These are phyloP conservation scores for Lecanosticta acicola DNA, from an alignment of 2,329 filamentous ascomycete genomes.

Conservation along the genomic window DNA sequence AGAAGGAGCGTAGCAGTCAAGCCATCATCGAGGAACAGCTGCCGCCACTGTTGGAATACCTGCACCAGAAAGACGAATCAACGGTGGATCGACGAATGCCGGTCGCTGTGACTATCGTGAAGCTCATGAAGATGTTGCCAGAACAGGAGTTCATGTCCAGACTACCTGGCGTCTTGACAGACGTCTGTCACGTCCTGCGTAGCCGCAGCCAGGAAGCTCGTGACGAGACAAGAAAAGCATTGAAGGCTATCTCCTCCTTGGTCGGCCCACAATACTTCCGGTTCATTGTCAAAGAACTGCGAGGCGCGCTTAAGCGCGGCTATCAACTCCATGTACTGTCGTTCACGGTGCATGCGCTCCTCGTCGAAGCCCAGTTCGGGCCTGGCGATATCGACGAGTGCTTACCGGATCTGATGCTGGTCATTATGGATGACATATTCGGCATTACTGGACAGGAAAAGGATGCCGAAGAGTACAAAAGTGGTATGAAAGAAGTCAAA, in stretches of 20 bases:
- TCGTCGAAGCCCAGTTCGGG: slow-evolving; percentile 67
- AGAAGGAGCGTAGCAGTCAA: slow-evolving; percentile 16
- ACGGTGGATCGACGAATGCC: slow-evolving; percentile 90
- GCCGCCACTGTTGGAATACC: slow-evolving; percentile 72
- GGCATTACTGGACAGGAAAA: slow-evolving; percentile 90
- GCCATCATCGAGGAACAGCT: slow-evolving; percentile 65
- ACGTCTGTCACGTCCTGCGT: slow-evolving; percentile 86
- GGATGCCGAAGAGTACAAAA: slow-evolving; percentile 91
- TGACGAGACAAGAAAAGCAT: slow-evolving; percentile 83
- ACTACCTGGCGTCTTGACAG: slow-evolving; percentile 77
- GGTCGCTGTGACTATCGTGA: slow-evolving; percentile 81
- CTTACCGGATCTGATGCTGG: slow-evolving; percentile 65
- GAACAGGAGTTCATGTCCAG: slow-evolving; percentile 64
- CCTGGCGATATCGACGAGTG: slow-evolving; percentile 89
- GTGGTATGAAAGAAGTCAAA: slow-evolving; percentile 95
- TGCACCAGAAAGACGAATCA: slow-evolving; percentile 91
- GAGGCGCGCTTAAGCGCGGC: slow-evolving; percentile 73
- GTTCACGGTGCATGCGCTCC: slow-evolving; percentile 86
- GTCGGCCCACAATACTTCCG: slow-evolving; percentile 79
- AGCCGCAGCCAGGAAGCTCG: slow-evolving; percentile 83
- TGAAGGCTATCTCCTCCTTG: slow-evolving; percentile 74
- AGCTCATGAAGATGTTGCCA: slow-evolving; percentile 76
- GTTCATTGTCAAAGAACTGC: slow-evolving; percentile 88
- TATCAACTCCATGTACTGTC: slow-evolving; percentile 94
- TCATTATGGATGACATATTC: slow-evolving; percentile 98